Evolutionary conservation across 2,329 filamentous ascomycete genomes (phyloP).

Genomic region (Venturia effusa): DNA sequence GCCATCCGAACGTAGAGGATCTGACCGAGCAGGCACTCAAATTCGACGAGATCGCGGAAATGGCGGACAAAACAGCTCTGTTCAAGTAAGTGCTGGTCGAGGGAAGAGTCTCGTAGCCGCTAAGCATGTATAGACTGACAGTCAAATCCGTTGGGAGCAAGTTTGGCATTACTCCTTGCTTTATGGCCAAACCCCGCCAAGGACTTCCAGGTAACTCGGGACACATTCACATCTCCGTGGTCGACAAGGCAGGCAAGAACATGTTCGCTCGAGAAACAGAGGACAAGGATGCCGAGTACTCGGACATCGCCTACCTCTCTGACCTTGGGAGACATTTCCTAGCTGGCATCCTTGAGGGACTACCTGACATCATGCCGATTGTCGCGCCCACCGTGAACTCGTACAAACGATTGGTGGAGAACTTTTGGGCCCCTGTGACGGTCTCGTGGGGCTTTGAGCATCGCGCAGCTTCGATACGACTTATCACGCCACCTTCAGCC

Average conservation of each 20-base stretch:
- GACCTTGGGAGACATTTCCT: conserved; percentile 89
- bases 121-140: conserved; percentile 45
- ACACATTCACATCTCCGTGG: conserved; percentile 87
- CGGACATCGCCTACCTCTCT: conserved; percentile 69
- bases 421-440: conserved; percentile 97
- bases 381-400: conserved; percentile 93
- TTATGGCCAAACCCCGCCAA: conserved; percentile 95
- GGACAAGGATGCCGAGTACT: conserved; percentile 61
- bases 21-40: conserved; percentile 52
- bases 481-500: conserved; percentile 80
- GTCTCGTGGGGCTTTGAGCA: conserved; percentile 97
- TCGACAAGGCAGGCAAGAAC: conserved; percentile 68
- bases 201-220: conserved; percentile 90
- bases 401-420: conserved; percentile 96
- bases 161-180: conserved; percentile 88
- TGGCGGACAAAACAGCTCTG: conserved; percentile 83
- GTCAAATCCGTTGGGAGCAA: conserved; percentile 82
- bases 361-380: conserved; percentile 92
- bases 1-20: neutral
- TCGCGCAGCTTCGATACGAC: conserved; percentile 76
- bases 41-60: conserved; percentile 74
- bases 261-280: conserved; percentile 63
- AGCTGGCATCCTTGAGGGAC: conserved; percentile 75
- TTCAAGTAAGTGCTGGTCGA: conserved; percentile 57
- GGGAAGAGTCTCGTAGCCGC: neutral